Evolutionary conservation across 2,329 filamentous ascomycete genomes (phyloP), one percentile per base, ranked within the genome.

Genomic region (Stagonosporopsis vannaccii): DNA sequence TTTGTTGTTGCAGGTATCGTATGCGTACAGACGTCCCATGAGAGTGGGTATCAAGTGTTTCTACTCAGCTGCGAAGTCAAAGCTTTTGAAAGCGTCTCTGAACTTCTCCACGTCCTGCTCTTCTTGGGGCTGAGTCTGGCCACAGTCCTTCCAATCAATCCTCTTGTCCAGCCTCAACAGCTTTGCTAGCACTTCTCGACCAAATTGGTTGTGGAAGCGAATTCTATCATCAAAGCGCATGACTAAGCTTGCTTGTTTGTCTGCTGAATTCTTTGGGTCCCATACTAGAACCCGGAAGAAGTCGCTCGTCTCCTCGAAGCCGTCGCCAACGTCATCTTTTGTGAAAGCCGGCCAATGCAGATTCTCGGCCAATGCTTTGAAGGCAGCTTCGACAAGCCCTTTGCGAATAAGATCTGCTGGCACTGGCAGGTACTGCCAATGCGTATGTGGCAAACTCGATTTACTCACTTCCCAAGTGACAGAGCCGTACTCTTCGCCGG

Each of bases 381-480:
- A 97, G 0, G 89, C 94, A 0, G 90, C 91, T 73, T 97, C 92
- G 0, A 96, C 90, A 1, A 96, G 81, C 0, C 90, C 90, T 42
- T 87, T 86, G 19, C 78, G 79, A 46, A 97, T 84, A 40, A 91
- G 79, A 9, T 89, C 82, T 0, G 84, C 80, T 0, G 90, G 85
- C 0, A 96, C 81, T 0, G 95, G 92, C 26, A 98, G 79, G 65
- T 96, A 90, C 76, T 99, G 96, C 95, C 93, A 97, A 71, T 98
- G 94, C 1, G 89, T 84, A 73, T 99, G 95, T 52, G 98, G 87
- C 51, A 95, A 92, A 47, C 85, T 85, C 4, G 82, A 82, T 46
- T 92, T 88, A 71, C 88, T 94, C 67, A 99, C 93, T 77, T 98
- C 95, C 87, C 92, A 99, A 0, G 92, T 95, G 1, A 98, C 90